Percentiles rank a stretch among this genome's conserved stretches.
These are phyloP conservation scores for Penicillium manginii DNA, from an alignment of 495 filamentous ascomycete genomes.

Conservation along the genomic window DNA sequence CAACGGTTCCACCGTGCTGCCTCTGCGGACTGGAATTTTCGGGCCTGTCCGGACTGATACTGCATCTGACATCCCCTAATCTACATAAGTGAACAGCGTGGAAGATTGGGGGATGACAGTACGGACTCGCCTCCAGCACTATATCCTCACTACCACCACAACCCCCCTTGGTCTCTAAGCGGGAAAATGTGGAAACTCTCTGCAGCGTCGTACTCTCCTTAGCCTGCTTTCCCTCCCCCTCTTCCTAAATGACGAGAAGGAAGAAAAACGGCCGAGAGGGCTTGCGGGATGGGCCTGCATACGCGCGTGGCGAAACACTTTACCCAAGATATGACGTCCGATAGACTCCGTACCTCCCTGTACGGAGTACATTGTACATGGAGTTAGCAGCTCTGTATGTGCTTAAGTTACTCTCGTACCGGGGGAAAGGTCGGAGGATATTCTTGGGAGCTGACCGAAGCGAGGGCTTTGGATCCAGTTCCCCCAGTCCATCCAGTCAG, in stretches of 20 bases:
- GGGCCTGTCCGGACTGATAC: not conserved
- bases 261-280: not conserved
- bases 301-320: not conserved
- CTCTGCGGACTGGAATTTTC: not conserved
- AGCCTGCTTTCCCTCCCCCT: not conserved
- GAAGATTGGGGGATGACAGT: too few species aligned
- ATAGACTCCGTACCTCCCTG: not conserved
- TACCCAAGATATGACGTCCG: not conserved
- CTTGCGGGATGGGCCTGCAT: not conserved
- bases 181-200: not conserved
- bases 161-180: not conserved
- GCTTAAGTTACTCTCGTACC: not conserved
- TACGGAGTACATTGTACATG: too few species aligned
- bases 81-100: not conserved
- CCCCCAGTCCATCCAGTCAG: not conserved
- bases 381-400: not conserved
- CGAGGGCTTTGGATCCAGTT: not conserved
- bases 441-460: slow-evolving; percentile 2
- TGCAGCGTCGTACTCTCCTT: slow-evolving; percentile 4
- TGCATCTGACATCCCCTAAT: not conserved
- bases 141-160: not conserved
- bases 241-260: not conserved
- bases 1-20: slow-evolving; percentile 20
- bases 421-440: not conserved
- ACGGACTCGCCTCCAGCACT: not conserved